Evolutionary conservation across 192 early-diverging fungal species (phyloP), one percentile per base, ranked within the genome.

Genomic region (Lobulomyces angularis): DNA sequence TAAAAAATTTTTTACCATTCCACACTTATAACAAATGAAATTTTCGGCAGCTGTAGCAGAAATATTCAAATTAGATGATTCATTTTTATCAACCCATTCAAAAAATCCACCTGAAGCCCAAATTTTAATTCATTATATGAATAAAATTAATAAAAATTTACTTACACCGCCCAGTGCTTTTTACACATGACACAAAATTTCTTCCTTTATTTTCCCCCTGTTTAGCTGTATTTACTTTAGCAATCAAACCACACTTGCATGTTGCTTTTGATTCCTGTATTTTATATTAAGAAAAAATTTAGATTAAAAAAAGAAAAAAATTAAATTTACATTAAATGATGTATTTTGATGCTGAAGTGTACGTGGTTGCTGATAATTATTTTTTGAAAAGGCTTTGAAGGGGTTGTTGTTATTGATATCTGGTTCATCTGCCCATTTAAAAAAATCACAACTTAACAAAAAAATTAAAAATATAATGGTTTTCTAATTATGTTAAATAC

Each of bases 391-490:
- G 27, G 26, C 33, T 6, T 29, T 41, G 27, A n/a, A 9, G 31
- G n/a, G n/a, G 38, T 37, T 33, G 17, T n/a, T 21, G 23, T 11
- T 19, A 22, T 30, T 38, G 26, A n/a, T 35, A 9, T 35, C 9
- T 8, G 33, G 12, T 22, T 4, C 38, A 37, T 83, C 80, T 5
- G 50, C 60, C 80, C 79, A 81, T 18, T 56, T 29, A 48, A 83
- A 81, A 38, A 62, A 83, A 3, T 43, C 49, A 36, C 79, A 83
- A 0, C 41, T 43, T 0, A 4, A 23, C 53, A 54, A 17, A 41
- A 48, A 21, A 52, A 59, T 3, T 25, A 18, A 44, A 39, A 53
- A 22, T 37, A 59, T 12, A 23, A 7, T 3, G 37, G 39, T 1
- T 34, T 32, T 51, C 33, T 17, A 30, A 2, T 43, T 42, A 60